Conservation (phyloP, 768 basidiomycete genomes). For the Suillus subaureus region DNA sequence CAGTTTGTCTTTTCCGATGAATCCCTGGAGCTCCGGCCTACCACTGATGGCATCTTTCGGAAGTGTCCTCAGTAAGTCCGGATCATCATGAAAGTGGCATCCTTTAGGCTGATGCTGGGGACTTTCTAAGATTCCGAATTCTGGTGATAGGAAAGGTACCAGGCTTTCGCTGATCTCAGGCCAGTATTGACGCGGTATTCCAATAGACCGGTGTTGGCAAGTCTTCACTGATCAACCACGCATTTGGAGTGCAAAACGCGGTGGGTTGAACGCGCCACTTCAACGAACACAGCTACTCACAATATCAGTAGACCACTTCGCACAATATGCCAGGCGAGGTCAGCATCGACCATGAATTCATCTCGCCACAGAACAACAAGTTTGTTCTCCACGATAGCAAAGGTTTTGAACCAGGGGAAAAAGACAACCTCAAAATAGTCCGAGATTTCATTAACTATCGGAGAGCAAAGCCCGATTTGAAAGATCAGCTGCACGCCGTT, state of each 20-base stretch:
- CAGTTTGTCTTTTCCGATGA: background rate
- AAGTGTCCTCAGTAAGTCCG: background rate
- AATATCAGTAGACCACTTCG: too few species aligned
- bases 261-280: too few species aligned
- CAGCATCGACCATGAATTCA: slow-evolving; percentile 16
- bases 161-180: too few species aligned
- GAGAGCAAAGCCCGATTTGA: background rate
- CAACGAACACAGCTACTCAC: too few species aligned
- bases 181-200: too few species aligned
- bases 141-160: too few species aligned
- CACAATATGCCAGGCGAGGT: background rate
- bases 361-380: slow-evolving; percentile 11
- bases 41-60: background rate
- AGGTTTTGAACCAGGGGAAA: slow-evolving; percentile 20
- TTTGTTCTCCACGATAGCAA: slow-evolving; percentile 20
- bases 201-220: too few species aligned
- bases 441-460: slow-evolving; percentile 14
- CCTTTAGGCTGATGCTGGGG: too few species aligned
- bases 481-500: background rate
- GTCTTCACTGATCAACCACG: too few species aligned
- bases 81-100: background rate
- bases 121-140: too few species aligned
- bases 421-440: slow-evolving; percentile 11
- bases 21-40: background rate
- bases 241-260: too few species aligned